Conservation (phyloP, 2,329 filamentous ascomycete genomes). For the Xylariaceae sp. region DNA sequence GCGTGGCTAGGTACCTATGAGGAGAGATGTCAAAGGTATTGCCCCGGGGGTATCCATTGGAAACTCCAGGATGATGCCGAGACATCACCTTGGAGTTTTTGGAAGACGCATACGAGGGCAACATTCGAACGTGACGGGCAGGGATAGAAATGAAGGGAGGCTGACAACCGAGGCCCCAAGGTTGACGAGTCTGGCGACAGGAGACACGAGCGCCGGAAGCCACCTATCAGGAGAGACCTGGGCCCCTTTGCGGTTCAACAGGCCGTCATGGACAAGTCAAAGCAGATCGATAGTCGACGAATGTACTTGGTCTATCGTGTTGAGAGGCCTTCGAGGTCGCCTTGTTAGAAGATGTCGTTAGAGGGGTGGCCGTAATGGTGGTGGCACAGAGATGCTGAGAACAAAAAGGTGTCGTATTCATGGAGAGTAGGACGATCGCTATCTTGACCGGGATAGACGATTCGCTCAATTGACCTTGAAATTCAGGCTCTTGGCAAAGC, state of each 20-base stretch:
- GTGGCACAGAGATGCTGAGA: not conserved
- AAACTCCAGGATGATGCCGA: slow-evolving; percentile 79
- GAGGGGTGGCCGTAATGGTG: not conserved
- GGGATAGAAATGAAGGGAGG: slow-evolving; percentile 4
- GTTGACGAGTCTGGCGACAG: slow-evolving; percentile 18
- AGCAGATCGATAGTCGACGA: not conserved
- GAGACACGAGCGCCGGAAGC: slow-evolving; percentile 24
- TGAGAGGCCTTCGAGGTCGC: not conserved
- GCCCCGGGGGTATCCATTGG: slow-evolving; percentile 81
- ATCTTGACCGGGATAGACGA: slow-evolving; percentile 11
- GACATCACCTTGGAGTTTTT: slow-evolving; percentile 76
- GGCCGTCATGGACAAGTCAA: slow-evolving; percentile 27
- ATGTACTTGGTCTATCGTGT: not conserved
- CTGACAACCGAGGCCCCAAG: not conserved
- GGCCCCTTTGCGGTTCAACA: slow-evolving; percentile 29
- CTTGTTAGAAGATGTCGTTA: slow-evolving; percentile 3
- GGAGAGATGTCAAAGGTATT: slow-evolving; percentile 87
- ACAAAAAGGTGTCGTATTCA: slow-evolving; percentile 35
- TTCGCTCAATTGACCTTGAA: slow-evolving; percentile 23
- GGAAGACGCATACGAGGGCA: slow-evolving; percentile 63
- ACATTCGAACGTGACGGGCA: slow-evolving; percentile 52
- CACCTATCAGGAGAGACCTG: slow-evolving; percentile 29
- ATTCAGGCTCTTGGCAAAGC: slow-evolving; percentile 29
- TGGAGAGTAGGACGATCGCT: slow-evolving; percentile 28
- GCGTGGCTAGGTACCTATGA: slow-evolving; percentile 73